Evolutionary conservation across 495 filamentous ascomycete genomes (phyloP).

Genomic region (Collariella sp.): DNA sequence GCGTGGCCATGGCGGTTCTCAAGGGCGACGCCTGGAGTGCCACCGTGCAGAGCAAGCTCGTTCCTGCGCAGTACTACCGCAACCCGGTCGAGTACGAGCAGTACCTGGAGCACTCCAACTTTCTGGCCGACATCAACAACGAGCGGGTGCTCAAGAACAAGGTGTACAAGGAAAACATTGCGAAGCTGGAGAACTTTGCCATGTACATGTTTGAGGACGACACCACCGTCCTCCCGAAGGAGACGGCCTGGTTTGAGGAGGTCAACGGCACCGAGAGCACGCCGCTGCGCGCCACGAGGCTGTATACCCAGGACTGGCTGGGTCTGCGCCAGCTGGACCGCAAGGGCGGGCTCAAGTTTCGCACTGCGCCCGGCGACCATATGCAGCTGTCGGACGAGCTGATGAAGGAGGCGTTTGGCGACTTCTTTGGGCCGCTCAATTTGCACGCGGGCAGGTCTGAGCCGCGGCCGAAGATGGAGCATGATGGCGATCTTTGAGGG

Average conservation of each 20-base stretch:
- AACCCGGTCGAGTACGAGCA: constrained; percentile 58
- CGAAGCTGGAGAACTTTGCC: constrained; percentile 63
- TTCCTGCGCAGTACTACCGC: constrained; percentile 94
- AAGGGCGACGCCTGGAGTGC: constrained; percentile 64
- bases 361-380: constrained; percentile 61
- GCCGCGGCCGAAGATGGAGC: not conserved
- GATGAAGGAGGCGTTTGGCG: constrained; percentile 57
- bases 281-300: constrained; percentile 55
- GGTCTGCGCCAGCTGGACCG: constrained; percentile 75
- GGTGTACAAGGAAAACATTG: constrained; percentile 64
- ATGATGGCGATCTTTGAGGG: constrained; percentile 20
- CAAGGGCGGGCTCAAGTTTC: constrained; percentile 69
- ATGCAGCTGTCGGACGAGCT: constrained; percentile 69
- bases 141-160: constrained; percentile 68
- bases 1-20: constrained; percentile 62
- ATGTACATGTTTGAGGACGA: constrained; percentile 91
- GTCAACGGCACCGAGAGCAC: constrained; percentile 64
- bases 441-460: constrained; percentile 18
- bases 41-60: constrained; percentile 66
- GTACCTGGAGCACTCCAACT: constrained; percentile 80
- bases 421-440: constrained; percentile 57
- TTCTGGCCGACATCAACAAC: constrained; percentile 98
- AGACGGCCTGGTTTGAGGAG: constrained; percentile 86
- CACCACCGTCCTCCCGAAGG: constrained; percentile 77
- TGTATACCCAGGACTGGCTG: constrained; percentile 93